phyloP scores from a whole-genome alignment of 208 protist genomes.

The Strigomonas galati region DNA sequence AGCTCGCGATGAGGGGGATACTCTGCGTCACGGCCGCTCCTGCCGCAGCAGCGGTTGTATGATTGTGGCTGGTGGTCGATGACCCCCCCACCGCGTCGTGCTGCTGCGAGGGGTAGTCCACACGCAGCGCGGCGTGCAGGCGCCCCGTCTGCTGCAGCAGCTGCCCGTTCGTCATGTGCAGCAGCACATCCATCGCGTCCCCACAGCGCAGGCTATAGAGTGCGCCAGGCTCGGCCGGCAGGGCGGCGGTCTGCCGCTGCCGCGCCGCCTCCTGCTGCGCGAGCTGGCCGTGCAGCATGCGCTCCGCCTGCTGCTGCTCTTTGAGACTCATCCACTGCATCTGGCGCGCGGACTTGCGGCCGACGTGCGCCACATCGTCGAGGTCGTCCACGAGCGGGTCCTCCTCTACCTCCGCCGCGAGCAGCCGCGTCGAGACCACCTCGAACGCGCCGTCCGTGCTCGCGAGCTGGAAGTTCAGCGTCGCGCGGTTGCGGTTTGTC shows the following conservation, averaged over 20 bases:
- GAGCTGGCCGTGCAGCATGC: slow-evolving; percentile 16
- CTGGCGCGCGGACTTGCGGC: neutral
- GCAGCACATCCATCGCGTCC: slow-evolving; percentile 58
- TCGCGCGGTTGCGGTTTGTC: slow-evolving; percentile 73
- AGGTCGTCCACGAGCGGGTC: slow-evolving; percentile 35
- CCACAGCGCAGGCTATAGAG: slow-evolving; percentile 54
- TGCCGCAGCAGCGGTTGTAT: neutral
- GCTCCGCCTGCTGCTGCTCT: slow-evolving; percentile 21
- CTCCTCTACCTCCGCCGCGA: slow-evolving; percentile 33
- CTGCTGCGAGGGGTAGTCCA: slow-evolving; percentile 1
- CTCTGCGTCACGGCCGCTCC: slow-evolving; percentile 21
- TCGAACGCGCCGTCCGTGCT: slow-evolving; percentile 14
- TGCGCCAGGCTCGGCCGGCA: slow-evolving; percentile 7
- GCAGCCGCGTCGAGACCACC: slow-evolving; percentile 17
- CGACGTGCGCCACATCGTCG: slow-evolving; percentile 22
- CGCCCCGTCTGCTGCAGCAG: slow-evolving; percentile 15
- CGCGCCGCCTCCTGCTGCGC: slow-evolving; percentile 6
- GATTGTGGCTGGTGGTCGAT: neutral
- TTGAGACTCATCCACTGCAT: slow-evolving; percentile 6
- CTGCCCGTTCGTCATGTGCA: slow-evolving; percentile 23
- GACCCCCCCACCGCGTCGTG: neutral
- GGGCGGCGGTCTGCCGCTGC: neutral
- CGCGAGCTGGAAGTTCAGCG: slow-evolving; percentile 61
- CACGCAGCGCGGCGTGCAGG: neutral
- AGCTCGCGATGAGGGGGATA: slow-evolving; percentile 46